Evolutionary conservation across 176 grass and related monocot genomes (phyloP).

Genomic region (Tillandsia fasciculata): DNA sequence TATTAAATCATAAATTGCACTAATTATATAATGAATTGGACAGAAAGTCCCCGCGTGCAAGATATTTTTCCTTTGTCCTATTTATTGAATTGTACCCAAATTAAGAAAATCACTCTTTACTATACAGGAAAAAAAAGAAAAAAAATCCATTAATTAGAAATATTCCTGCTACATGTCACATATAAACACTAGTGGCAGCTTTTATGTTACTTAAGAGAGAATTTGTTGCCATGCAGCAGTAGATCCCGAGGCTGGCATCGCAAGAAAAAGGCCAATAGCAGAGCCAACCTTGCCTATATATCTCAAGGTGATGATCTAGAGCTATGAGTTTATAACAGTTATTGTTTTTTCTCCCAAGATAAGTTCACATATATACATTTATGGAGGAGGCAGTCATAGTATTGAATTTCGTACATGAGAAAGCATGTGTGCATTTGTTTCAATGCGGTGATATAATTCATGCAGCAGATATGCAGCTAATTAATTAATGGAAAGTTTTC

Average conservation of each 20-base stretch:
- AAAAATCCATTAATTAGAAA: too few relatives aligned
- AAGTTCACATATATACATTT: background rate
- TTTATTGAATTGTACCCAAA: too few relatives aligned
- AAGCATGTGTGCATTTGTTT: too few relatives aligned
- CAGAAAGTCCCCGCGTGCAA: too few relatives aligned
- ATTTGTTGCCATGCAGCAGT: conserved; percentile 14
- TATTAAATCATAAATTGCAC: too few relatives aligned
- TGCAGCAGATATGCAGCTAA: background rate
- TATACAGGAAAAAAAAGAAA: too few relatives aligned
- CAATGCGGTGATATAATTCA: background rate
- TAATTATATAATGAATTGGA: too few relatives aligned
- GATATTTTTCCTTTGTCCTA: too few relatives aligned
- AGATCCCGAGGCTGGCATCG: conserved; percentile 47
- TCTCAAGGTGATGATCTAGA: conserved; percentile 55
- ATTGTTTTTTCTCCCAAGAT: background rate
- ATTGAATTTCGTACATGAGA: too few relatives aligned
- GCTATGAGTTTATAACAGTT: background rate
- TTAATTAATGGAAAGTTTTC: background rate
- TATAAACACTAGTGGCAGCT: background rate
- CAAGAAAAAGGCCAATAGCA: conserved; percentile 46
- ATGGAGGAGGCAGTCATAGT: too few relatives aligned
- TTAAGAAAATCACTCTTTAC: background rate
- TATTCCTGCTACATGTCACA: too few relatives aligned
- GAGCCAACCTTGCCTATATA: conserved; percentile 80
- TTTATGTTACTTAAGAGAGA: background rate